phyloP scores from a whole-genome alignment of 2,329 filamentous ascomycete genomes.

The Orbilia brochopaga region DNA sequence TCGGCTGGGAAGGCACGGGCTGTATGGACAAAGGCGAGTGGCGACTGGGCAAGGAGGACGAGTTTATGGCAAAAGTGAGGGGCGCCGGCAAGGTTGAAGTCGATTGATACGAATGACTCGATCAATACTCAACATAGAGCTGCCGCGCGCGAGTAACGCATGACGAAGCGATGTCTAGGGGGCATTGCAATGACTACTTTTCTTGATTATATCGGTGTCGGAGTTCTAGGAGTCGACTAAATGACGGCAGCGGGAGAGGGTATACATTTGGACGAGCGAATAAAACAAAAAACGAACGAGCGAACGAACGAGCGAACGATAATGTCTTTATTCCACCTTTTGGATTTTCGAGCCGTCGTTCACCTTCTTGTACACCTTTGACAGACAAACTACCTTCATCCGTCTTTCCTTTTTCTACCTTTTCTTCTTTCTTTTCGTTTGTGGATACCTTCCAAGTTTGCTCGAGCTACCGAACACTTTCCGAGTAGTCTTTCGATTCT shows the following conservation, averaged over 20 bases:
- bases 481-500: constrained; percentile 2
- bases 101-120: constrained; percentile 7
- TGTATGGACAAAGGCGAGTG: constrained; percentile 53
- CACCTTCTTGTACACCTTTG: not conserved
- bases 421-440: not conserved
- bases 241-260: constrained; percentile 15
- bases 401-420: not conserved
- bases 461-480: constrained; percentile 5
- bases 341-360: not conserved
- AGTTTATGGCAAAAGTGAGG: constrained; percentile 56
- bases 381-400: not conserved
- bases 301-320: too few species aligned
- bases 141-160: constrained; percentile 18
- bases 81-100: constrained; percentile 55
- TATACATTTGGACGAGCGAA: constrained; percentile 7
- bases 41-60: constrained; percentile 57
- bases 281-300: not conserved
- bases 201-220: constrained; percentile 32
- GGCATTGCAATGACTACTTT: constrained; percentile 13
- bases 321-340: not conserved
- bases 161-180: constrained; percentile 8
- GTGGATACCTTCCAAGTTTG: constrained; percentile 1
- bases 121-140: constrained; percentile 11
- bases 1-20: constrained; percentile 58
- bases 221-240: constrained; percentile 40